phyloP scores from a whole-genome alignment of 306 rosid genomes.

The Senna tora region DNA sequence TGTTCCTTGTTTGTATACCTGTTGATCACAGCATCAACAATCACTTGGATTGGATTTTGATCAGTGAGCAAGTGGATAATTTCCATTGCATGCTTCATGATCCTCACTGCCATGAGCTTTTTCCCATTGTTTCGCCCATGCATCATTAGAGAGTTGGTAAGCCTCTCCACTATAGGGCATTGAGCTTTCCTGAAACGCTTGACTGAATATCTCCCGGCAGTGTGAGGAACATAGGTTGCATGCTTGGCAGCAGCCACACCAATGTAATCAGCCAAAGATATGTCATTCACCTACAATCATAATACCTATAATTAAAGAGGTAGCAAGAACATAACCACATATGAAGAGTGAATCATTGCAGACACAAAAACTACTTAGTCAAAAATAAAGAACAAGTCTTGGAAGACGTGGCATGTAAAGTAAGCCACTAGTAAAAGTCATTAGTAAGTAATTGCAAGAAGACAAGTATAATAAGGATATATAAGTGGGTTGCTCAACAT shows the following conservation, averaged over 20 bases:
- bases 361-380: neutral
- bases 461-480: neutral
- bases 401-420: neutral
- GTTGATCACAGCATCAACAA: constrained; percentile 46
- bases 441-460: neutral
- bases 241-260: constrained; percentile 46
- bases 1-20: constrained; percentile 24
- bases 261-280: constrained; percentile 40
- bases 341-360: neutral
- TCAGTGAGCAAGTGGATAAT: constrained; percentile 50
- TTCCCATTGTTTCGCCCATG: constrained; percentile 46
- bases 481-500: neutral
- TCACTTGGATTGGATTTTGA: constrained; percentile 47
- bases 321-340: too few species aligned
- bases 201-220: constrained; percentile 50
- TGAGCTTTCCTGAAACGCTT: constrained; percentile 49
- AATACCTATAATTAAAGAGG: neutral
- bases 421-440: neutral
- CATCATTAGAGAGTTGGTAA: constrained; percentile 50
- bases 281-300: constrained; percentile 41
- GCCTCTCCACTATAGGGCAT: constrained; percentile 50
- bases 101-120: constrained; percentile 46
- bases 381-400: too few species aligned
- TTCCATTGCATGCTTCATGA: constrained; percentile 46
- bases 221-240: constrained; percentile 47